A percentile compares a stretch with the other conserved stretches of the same genome.
phyloP scores from a whole-genome alignment of 2,329 filamentous ascomycete genomes.

The Talaromyces sp. region DNA sequence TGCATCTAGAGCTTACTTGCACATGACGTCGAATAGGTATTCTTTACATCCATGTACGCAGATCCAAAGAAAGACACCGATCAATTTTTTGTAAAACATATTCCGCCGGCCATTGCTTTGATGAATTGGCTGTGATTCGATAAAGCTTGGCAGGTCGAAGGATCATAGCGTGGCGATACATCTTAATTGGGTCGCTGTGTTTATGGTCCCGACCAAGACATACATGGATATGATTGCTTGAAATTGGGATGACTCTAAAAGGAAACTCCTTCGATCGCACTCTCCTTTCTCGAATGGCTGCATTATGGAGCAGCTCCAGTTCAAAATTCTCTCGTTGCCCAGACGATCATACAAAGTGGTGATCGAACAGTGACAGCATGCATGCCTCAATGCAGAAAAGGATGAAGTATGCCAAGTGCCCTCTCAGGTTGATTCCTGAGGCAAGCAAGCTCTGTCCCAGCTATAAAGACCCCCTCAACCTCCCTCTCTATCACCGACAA shows the following conservation, averaged over 20 bases:
- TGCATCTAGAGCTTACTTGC: neutral
- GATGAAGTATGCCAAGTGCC: conserved; percentile 7
- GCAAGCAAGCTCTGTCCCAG: neutral
- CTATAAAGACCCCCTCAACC: neutral
- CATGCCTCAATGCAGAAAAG: neutral
- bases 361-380: conserved; percentile 1
- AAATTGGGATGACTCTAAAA: neutral
- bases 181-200: neutral
- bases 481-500: too few species aligned
- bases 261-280: neutral
- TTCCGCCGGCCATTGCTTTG: neutral
- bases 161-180: neutral
- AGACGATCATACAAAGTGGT: neutral
- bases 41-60: neutral
- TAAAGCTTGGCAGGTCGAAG: neutral
- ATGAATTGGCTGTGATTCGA: neutral
- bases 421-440: neutral
- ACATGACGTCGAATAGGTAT: neutral
- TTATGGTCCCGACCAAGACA: neutral
- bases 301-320: too few species aligned
- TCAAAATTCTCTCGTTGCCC: neutral
- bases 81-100: neutral
- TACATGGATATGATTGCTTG: neutral
- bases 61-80: neutral
- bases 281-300: too few species aligned